These are phyloP conservation scores for Coniochaeta ligniaria DNA, from an alignment of 2,329 filamentous ascomycete genomes.

Conservation along the genomic window DNA sequence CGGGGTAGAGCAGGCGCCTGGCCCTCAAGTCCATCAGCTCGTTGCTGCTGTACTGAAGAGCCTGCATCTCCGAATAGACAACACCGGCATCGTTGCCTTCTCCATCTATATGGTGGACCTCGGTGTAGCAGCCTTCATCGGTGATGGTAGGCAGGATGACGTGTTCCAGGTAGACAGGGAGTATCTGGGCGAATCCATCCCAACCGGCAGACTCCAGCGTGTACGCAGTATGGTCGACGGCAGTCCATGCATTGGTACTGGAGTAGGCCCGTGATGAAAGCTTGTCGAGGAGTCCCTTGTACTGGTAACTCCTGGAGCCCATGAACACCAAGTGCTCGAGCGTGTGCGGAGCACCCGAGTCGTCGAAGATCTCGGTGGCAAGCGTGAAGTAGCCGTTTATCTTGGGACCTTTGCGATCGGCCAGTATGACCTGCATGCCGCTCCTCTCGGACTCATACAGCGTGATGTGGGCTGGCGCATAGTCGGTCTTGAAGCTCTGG, in stretches of 20 bases:
- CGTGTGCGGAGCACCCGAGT: constrained; percentile 86
- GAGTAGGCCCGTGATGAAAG: constrained; percentile 91
- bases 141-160: constrained; percentile 86
- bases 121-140: constrained; percentile 87
- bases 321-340: constrained; percentile 80
- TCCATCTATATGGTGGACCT: constrained; percentile 93
- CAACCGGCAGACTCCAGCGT: constrained; percentile 92
- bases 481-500: constrained; percentile 82
- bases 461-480: constrained; percentile 79
- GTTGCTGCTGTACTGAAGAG: constrained; percentile 73
- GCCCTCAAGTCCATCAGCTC: constrained; percentile 85
- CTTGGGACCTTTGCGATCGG: constrained; percentile 91
- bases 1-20: constrained; percentile 75
- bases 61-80: constrained; percentile 99
- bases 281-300: constrained; percentile 93
- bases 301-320: constrained; percentile 88
- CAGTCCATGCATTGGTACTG: constrained; percentile 93
- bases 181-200: constrained; percentile 91
- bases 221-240: constrained; percentile 93
- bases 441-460: constrained; percentile 95
- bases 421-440: constrained; percentile 89
- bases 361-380: constrained; percentile 94
- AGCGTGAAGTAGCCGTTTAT: constrained; percentile 90
- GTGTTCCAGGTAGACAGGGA: constrained; percentile 94
- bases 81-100: constrained; percentile 92